Base-by-base conservation (phyloP, 2,329 filamentous ascomycete species). In the Venturia oleaginea region DNA sequence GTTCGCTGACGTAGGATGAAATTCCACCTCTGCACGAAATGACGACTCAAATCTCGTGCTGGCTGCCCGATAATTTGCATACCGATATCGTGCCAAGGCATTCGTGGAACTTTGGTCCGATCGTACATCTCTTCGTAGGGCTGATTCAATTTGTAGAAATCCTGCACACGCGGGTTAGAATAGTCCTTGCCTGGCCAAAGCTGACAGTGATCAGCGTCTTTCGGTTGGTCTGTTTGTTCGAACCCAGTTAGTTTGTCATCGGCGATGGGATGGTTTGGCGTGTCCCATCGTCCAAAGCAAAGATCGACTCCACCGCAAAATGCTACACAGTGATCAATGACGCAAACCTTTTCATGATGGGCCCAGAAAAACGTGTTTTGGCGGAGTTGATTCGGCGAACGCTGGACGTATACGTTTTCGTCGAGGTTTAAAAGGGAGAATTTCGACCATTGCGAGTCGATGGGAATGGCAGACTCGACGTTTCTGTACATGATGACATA, bases 331-430 rank as follows among this genome's bases (percentile, higher is more conserved):
- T 97, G 94, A 73, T 99, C 94, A 22, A 99, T 90, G 48, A 99
- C 86, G 71, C 92, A 93, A n/a, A 99, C 84, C 77, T 99, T 99
- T 75, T 99, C 94, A 76, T 99, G 94, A 73, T 99, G 94, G 1
- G 94, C 94, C 82, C 95, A 99, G 80, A 99, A 99, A 79, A 99
- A 99, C 57, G 96, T 96, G 71, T 97, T 97, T 77, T 99, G 96
- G 72, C 96, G 90, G 77, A 97, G 92, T 76, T 99, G 94, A 70
- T 99, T 97, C 0, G 94, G 94, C 3, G 94, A 97, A 71, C 94
- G 83, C 73, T 97, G 92, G 17, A 99, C 92, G 70, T 96, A 96
- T 67, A 99, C 87, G 74, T 99, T 99, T 37, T 64, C 51, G 70
- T 97, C 93, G 8, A 99, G 82, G 72, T 97, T 96, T 59, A 99